Evolutionary conservation across 2,329 filamentous ascomycete genomes (phyloP).

Genomic region (Reticulascus tulasneorum): DNA sequence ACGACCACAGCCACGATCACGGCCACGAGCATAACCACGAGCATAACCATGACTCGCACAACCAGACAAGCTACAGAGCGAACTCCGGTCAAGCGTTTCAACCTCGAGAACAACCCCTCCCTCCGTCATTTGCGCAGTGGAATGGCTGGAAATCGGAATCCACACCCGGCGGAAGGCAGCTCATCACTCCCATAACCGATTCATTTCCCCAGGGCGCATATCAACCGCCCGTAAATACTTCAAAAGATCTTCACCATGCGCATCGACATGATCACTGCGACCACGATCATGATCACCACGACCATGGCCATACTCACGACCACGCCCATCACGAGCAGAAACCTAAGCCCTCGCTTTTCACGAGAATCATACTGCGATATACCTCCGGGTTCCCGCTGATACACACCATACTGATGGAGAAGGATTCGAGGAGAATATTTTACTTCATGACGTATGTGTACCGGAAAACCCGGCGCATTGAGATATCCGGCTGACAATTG

Average conservation of each 20-base stretch:
- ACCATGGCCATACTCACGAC: conserved; percentile 17
- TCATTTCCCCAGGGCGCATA: conserved; percentile 8
- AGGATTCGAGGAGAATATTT: conserved; percentile 90
- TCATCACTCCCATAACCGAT: conserved; percentile 27
- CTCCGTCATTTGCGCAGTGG: conserved; percentile 27
- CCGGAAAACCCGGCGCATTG: not conserved
- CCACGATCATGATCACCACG: conserved; percentile 24
- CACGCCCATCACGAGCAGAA: conserved; percentile 30
- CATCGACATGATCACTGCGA: conserved; percentile 24
- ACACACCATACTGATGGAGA: conserved; percentile 82
- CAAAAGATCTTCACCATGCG: conserved; percentile 16
- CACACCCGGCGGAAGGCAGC: conserved; percentile 35
- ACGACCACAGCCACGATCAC: conserved; percentile 17
- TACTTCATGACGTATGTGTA: conserved; percentile 84
- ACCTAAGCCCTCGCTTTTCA: conserved; percentile 61
- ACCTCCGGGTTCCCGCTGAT: conserved; percentile 72
- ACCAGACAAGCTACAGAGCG: not conserved
- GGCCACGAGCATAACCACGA: conserved; percentile 21
- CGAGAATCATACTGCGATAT: conserved; percentile 65
- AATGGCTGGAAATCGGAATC: conserved; percentile 37
- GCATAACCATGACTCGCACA: conserved; percentile 21
- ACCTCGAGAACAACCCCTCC: conserved; percentile 26
- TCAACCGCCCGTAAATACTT: conserved; percentile 9
- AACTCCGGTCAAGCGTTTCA: conserved; percentile 8
- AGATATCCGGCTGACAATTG: conserved; percentile 10